Percentiles rank a stretch among this genome's conserved stretches.
phyloP scores from a whole-genome alignment of 169 alveolate genomes.

The Eimeria maxima region DNA sequence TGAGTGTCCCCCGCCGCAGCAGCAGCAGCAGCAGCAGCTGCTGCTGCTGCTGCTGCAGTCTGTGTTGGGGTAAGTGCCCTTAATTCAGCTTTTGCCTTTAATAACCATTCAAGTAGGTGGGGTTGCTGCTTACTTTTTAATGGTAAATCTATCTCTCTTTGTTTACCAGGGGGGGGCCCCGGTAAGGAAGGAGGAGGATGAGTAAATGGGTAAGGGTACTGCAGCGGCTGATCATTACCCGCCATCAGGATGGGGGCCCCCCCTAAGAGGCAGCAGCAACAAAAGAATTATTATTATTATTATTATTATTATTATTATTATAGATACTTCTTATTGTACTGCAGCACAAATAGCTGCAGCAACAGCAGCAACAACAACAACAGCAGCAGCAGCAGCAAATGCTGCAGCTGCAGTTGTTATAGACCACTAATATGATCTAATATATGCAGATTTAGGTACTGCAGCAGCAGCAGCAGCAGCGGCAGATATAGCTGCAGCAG shows the following conservation, averaged over 20 bases:
- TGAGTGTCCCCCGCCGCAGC: no score
- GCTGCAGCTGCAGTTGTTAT: neutral
- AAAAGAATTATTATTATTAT: no score
- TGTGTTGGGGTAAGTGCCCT: slow-evolving; percentile 28
- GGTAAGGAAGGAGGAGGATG: slow-evolving; percentile 77
- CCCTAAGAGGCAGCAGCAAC: no score
- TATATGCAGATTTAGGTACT: no score
- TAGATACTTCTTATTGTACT: neutral
- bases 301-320: no score
- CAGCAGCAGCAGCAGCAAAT: neutral
- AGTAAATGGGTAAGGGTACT: slow-evolving; percentile 75
- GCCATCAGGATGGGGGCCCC: slow-evolving; percentile 60
- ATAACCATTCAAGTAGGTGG: slow-evolving; percentile 58
- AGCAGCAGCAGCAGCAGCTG: no score
- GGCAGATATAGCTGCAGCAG: no score
- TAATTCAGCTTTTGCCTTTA: slow-evolving; percentile 39
- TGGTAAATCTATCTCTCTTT: slow-evolving; percentile 36
- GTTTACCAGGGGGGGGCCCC: slow-evolving; percentile 78
- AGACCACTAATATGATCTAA: no score
- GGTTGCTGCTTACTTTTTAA: slow-evolving; percentile 3
- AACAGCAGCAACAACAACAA: neutral
- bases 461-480: no score
- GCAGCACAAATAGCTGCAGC: neutral
- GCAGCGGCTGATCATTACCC: slow-evolving; percentile 54
- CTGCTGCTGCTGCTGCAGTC: no score